These are phyloP conservation scores for Aspergillus proliferans DNA, from an alignment of 2,329 filamentous ascomycete genomes.

Conservation along the genomic window DNA sequence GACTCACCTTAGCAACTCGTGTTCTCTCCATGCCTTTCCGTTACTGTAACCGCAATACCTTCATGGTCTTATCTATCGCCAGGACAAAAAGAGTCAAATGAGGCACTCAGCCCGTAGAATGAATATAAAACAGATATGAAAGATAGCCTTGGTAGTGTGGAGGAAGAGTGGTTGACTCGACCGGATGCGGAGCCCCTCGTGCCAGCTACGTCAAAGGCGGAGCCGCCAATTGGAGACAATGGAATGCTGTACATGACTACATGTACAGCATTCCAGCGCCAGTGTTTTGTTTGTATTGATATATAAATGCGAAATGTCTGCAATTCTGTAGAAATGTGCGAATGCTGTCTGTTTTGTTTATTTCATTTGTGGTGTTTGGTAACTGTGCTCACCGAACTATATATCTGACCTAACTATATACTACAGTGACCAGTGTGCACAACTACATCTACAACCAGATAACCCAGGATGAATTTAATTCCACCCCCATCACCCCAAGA, in stretches of 20 bases:
- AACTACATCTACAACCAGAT: too few relatives aligned
- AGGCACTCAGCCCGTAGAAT: neutral
- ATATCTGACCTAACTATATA: too few relatives aligned
- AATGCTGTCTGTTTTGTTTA: too few relatives aligned
- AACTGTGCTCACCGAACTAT: too few relatives aligned
- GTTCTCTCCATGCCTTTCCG: slow-evolving; percentile 39
- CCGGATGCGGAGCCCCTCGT: slow-evolving; percentile 20
- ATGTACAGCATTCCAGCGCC: too few relatives aligned
- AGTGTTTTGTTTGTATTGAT: too few relatives aligned
- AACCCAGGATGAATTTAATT: slow-evolving; percentile 1
- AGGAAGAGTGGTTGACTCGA: slow-evolving; percentile 2
- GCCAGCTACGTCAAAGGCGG: slow-evolving; percentile 5
- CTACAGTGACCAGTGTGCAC: too few relatives aligned
- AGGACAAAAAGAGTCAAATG: neutral
- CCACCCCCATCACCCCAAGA: slow-evolving; percentile 13
- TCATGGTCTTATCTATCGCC: slow-evolving; percentile 20
- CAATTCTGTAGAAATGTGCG: too few relatives aligned
- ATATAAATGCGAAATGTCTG: too few relatives aligned
- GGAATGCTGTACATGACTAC: too few relatives aligned
- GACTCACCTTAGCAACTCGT: slow-evolving; percentile 37
- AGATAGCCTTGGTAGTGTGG: neutral
- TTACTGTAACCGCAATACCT: slow-evolving; percentile 27
- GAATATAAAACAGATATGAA: neutral
- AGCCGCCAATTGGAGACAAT: neutral
- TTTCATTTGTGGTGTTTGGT: too few relatives aligned